Evolutionary conservation across 306 rosid species (phyloP).

Genomic region (Rosa lucieae): DNA sequence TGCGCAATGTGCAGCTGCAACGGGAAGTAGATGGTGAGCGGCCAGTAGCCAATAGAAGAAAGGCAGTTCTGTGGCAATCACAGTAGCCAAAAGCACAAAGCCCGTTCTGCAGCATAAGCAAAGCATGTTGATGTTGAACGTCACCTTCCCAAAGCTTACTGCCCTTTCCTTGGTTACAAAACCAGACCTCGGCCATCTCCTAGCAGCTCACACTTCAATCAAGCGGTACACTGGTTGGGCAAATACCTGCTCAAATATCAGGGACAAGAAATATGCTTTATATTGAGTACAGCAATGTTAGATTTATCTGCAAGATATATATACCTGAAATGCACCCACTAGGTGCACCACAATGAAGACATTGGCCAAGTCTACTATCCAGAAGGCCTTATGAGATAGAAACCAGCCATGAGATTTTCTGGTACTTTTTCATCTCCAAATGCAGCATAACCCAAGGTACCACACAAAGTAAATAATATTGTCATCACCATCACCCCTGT

Average conservation of each 20-base stretch:
- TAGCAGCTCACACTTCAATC: background rate
- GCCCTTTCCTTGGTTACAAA: background rate
- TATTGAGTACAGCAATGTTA: too few relatives aligned
- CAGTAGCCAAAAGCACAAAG: background rate
- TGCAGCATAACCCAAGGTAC: background rate
- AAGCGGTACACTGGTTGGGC: background rate
- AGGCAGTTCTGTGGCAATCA: background rate
- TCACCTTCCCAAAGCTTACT: background rate
- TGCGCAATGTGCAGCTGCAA: background rate
- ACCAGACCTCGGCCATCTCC: background rate
- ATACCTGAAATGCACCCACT: background rate
- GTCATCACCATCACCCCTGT: background rate
- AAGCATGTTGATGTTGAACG: background rate
- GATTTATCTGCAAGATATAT: too few relatives aligned
- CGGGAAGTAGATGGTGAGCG: background rate
- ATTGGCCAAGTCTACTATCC: background rate
- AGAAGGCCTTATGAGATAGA: background rate
- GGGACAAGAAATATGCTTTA: too few relatives aligned
- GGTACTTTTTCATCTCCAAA: background rate
- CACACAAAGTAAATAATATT: background rate
- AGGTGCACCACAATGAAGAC: background rate
- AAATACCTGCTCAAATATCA: too few relatives aligned
- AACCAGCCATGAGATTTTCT: background rate
- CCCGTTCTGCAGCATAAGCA: background rate
- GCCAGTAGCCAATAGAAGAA: background rate